These are phyloP conservation scores for Lentinula edodes DNA, from an alignment of 768 basidiomycete species.

Conservation along the genomic window DNA sequence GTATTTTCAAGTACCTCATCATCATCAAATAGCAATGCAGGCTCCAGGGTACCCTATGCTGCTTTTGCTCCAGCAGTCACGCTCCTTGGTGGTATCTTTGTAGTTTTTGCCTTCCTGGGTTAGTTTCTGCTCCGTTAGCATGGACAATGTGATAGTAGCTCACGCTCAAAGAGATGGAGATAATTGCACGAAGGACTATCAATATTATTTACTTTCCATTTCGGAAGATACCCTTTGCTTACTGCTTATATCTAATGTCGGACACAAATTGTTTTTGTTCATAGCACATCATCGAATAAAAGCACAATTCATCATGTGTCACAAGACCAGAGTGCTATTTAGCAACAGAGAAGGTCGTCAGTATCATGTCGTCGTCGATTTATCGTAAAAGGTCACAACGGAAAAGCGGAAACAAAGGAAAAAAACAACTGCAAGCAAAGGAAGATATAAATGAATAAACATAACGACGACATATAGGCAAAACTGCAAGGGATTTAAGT, in stretches of 20 bases:
- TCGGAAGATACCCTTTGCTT: background rate
- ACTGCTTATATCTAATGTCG: background rate
- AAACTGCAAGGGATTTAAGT: background rate
- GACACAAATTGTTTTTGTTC: too few relatives aligned
- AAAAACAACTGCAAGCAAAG: background rate
- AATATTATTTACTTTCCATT: background rate
- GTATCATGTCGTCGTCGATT: background rate
- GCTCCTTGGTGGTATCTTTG: constrained; percentile 9
- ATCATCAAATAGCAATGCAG: background rate
- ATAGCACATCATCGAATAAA: too few relatives aligned
- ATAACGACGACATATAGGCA: background rate
- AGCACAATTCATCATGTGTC: too few relatives aligned
- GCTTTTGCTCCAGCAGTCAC: constrained; percentile 9
- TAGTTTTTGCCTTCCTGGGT: constrained; percentile 2
- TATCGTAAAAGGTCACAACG: background rate
- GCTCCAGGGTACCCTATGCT: background rate
- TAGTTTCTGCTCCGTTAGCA: background rate
- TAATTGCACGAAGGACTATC: background rate
- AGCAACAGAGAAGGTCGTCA: background rate
- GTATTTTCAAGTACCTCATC: constrained; percentile 5
- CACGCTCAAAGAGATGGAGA: too few relatives aligned
- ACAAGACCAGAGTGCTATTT: too few relatives aligned
- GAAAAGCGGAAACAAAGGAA: too few relatives aligned
- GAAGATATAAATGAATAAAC: constrained; percentile 5
- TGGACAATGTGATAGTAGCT: background rate